Evolutionary conservation across 106 monocot species (phyloP).

Genomic region (Agapanthus africanus): DNA sequence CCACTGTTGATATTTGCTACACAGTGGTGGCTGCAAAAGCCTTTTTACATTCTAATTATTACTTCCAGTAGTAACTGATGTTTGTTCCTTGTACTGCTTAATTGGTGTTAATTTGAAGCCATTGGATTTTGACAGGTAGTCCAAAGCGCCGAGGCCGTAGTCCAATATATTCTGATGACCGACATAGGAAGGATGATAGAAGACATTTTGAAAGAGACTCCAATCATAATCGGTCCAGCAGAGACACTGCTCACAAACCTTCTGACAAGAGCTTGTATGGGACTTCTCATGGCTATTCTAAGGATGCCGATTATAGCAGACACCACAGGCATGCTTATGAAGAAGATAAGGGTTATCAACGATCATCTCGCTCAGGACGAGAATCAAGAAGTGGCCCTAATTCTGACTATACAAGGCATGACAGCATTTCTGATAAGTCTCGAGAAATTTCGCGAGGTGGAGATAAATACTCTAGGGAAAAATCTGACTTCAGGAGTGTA

Average conservation of each 20-base stretch:
- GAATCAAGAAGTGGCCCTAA: constrained; percentile 32
- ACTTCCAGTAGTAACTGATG: neutral
- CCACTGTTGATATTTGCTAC: neutral
- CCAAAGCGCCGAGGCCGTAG: constrained; percentile 18
- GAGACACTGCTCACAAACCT: constrained; percentile 30
- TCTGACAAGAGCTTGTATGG: constrained; percentile 21
- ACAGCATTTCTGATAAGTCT: constrained; percentile 23
- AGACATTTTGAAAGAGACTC: constrained; percentile 27
- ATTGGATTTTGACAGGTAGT: constrained; percentile 21
- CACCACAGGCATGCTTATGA: constrained; percentile 35
- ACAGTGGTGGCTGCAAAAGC: neutral
- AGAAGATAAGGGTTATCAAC: constrained; percentile 27
- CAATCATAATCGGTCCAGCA: constrained; percentile 18
- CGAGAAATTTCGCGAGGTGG: constrained; percentile 27
- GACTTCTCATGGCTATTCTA: constrained; percentile 23
- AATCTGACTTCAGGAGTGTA: constrained; percentile 17
- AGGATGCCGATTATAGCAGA: constrained; percentile 31
- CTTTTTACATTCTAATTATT: neutral
- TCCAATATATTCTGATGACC: constrained; percentile 17
- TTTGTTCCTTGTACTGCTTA: neutral
- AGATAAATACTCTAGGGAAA: constrained; percentile 35
- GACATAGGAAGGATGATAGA: constrained; percentile 24
- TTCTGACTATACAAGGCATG: constrained; percentile 29
- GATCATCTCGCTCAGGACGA: constrained; percentile 27
- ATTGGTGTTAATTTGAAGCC: neutral